Evolutionary conservation across 768 basidiomycete species (phyloP).

Genomic region (Paxillus rubicundulus): DNA sequence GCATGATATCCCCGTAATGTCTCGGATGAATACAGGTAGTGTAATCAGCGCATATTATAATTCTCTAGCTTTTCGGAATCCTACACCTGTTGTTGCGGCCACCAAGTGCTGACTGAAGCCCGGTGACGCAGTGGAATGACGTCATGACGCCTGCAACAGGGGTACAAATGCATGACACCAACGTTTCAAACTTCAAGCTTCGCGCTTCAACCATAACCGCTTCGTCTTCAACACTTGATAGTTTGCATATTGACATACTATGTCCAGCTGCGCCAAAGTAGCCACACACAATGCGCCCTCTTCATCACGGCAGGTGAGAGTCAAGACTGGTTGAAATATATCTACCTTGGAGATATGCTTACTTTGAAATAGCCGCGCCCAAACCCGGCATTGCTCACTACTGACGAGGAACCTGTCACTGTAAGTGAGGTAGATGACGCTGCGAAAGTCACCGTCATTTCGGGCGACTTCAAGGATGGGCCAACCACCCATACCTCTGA

Average conservation of each 20-base stretch:
- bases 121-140: constrained; percentile 7
- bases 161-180: constrained; percentile 1
- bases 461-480: constrained; percentile 46
- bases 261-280: constrained; percentile 70
- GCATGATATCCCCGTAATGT: constrained; percentile 5
- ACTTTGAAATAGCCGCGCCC: constrained; percentile 50
- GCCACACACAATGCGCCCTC: constrained; percentile 58
- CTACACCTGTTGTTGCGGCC: too few relatives aligned
- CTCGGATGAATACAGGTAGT: constrained; percentile 6
- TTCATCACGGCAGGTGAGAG: constrained; percentile 40
- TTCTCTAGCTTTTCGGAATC: too few relatives aligned
- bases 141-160: not conserved
- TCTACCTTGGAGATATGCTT: constrained; percentile 3
- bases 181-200: too few relatives aligned
- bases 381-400: constrained; percentile 62
- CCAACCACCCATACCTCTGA: constrained; percentile 39
- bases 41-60: constrained; percentile 17
- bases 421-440: constrained; percentile 42
- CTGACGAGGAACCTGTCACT: constrained; percentile 37
- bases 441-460: constrained; percentile 56
- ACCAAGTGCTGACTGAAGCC: too few relatives aligned
- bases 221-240: not conserved
- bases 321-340: constrained; percentile 1
- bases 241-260: constrained; percentile 24
- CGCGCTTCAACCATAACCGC: not conserved